Base-by-base conservation (phyloP, 208 protist species). In the Crithidia sp. region DNA sequence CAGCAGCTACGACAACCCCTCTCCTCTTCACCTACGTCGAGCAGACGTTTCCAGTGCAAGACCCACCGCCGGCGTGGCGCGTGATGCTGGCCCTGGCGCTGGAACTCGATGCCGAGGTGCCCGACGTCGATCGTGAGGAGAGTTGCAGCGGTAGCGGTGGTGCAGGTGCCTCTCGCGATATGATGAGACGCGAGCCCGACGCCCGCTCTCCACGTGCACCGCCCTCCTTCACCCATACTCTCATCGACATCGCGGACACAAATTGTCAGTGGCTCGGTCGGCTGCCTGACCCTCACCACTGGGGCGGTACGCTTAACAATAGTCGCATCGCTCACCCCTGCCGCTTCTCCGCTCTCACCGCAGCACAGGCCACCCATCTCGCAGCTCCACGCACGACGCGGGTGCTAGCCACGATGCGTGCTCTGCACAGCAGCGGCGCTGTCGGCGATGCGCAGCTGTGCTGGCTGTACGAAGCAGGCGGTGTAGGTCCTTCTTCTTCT, bases 31-130 rank as follows among this genome's bases (percentile, higher is more conserved):
- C 68, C 57, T 88, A 79, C 66, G 37, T 95, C 28, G 84, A 92
- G 67, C 89, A 94, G 58, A 85, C 78, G 37, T 96, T 96, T 67
- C 86, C 86, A 0, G 76, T 92, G 6, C 66, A 70, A 36, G 57
- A 71, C 16, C 84, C 89, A 54, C 92, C 92, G 28, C 44, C 44
- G 4, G 71, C 63, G 66, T 96, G 92, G 92, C 69, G 45, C 2
- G 55, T 56, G 39, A 96, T 96, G 92, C 73, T 96, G 49, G 53
- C 76, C 50, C 49, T 91, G 13, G 87, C 85, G 0, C 68, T 92
- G 14, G 72, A 87, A 56, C 77, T 96, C 3, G 81, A 93, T 53
- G 69, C 64, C 3, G 81, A 83, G 37, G 44, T 77, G 36, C 69
- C 68, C n/a, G 9, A 50, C 6, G 50, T 12, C 2, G 17, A 57